Evolutionary conservation across 345 rosid species (phyloP), one percentile per base, ranked within the genome.

Genomic region (Bruguiera parviflora): DNA sequence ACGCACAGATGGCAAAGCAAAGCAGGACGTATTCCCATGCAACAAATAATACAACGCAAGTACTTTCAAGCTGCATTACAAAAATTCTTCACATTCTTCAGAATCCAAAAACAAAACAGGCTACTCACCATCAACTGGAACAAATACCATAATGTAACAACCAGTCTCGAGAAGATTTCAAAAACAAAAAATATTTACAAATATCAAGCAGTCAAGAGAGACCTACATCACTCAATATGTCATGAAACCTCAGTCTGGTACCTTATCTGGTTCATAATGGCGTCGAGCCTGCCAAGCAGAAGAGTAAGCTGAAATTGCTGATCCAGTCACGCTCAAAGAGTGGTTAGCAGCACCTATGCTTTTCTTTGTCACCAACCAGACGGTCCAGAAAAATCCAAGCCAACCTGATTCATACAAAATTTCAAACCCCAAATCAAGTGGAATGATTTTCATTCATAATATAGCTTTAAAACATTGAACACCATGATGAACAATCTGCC

Each of bases 331-430:
- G 29, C 70, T 77, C 64, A 86, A 53, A 3, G 92, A 88, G 67
- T 80, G 90, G 78, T 83, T 92, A 27, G 87, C 92, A 15, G 90
- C 78, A 27, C 83, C 84, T 5, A 80, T 10, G 53, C 88, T 77
- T 74, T 86, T 91, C 81, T 75, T 86, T 25, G 84, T 74, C 62
- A 84, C 92, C 84, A 88, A 63, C 96, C 92, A 95, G 61, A 85
- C 75, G 46, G 69, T 72, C 77, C 84, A 88, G 77, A 94, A 82
- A 77, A 94, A 92, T 58, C 92, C 93, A 58, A 87, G 75, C 99
- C 99, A 92, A 77, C 96, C 97, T 95, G 89, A 73, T 61, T 58
- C 72, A 77, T 64, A 73, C 21, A 22, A 69, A 55, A 29, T 31
- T 70, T 32, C 70, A 58, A 60, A 51, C 29, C 62, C 25, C 22